phyloP scores from a whole-genome alignment of 805 yeast genomes.

The Maudiozyma saulgeensis region DNA sequence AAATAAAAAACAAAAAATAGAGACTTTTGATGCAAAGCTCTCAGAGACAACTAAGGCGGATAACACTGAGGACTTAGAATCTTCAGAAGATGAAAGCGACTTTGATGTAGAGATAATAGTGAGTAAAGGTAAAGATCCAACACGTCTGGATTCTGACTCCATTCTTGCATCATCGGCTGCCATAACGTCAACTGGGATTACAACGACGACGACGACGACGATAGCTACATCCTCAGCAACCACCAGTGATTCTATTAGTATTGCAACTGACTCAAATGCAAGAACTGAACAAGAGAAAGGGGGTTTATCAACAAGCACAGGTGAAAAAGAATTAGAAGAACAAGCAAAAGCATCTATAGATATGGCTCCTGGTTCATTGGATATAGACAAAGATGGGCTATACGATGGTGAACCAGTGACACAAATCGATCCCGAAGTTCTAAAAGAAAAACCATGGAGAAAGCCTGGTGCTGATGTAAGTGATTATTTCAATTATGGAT shows the following conservation, averaged over 20 bases:
- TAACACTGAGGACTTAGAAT: constrained; percentile 2
- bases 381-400: constrained; percentile 26
- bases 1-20: constrained; percentile 5
- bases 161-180: constrained; percentile 12
- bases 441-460: constrained; percentile 97
- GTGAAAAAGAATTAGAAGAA: constrained; percentile 1
- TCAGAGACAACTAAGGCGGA: background rate
- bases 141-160: constrained; percentile 19
- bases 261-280: constrained; percentile 11
- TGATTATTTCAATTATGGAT: constrained; percentile 93
- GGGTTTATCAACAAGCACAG: constrained; percentile 4
- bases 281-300: constrained; percentile 7
- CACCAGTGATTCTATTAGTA: constrained; percentile 3
- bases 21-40: background rate
- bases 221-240: constrained; percentile 12
- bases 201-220: constrained; percentile 7
- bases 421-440: constrained; percentile 63
- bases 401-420: constrained; percentile 76
- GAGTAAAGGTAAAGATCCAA: constrained; percentile 32
- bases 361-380: constrained; percentile 14
- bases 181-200: constrained; percentile 6
- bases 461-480: constrained; percentile 92
- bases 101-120: constrained; percentile 75
- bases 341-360: background rate
- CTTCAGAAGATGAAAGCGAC: constrained; percentile 34